These are phyloP conservation scores for Abortiporus biennis DNA, from an alignment of 1,284 basidiomycete genomes.

Conservation along the genomic window DNA sequence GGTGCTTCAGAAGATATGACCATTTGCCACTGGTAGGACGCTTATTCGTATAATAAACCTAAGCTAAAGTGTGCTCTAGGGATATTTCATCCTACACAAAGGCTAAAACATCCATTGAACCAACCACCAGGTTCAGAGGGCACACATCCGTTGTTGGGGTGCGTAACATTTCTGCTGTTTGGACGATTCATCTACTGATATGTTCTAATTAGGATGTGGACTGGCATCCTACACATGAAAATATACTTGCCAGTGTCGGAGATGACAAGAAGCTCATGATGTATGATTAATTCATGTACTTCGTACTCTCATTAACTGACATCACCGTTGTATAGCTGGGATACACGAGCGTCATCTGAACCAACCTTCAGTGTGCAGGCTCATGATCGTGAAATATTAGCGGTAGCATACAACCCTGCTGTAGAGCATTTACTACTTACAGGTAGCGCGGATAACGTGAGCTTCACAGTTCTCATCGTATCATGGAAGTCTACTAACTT, in stretches of 20 bases:
- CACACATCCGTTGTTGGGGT: conserved; percentile 90
- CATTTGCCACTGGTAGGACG: conserved; percentile 88
- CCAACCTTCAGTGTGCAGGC: conserved; percentile 77
- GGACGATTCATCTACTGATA: background rate
- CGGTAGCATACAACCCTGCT: conserved; percentile 87
- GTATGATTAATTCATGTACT: conserved; percentile 41
- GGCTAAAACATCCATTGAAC: conserved; percentile 72
- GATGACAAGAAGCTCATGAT: conserved; percentile 94
- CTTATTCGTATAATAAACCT: background rate
- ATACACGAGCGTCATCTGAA: conserved; percentile 72
- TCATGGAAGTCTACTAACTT: background rate
- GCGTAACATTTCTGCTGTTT: conserved; percentile 24
- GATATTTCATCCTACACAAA: conserved; percentile 91
- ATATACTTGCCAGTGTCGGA: conserved; percentile 93
- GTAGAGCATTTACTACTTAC: conserved; percentile 85
- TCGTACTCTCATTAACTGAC: background rate
- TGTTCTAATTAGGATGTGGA: conserved; percentile 76
- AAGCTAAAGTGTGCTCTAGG: conserved; percentile 40
- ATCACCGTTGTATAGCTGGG: conserved; percentile 63
- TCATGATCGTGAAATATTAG: conserved; percentile 87
- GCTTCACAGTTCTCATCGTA: background rate
- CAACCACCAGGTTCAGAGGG: conserved; percentile 79
- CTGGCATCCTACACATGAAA: conserved; percentile 85
- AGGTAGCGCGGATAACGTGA: conserved; percentile 89
- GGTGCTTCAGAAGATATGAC: conserved; percentile 96